Evolutionary conservation across 345 rosid genomes (phyloP).

Genomic region (Barbarea vulgaris): DNA sequence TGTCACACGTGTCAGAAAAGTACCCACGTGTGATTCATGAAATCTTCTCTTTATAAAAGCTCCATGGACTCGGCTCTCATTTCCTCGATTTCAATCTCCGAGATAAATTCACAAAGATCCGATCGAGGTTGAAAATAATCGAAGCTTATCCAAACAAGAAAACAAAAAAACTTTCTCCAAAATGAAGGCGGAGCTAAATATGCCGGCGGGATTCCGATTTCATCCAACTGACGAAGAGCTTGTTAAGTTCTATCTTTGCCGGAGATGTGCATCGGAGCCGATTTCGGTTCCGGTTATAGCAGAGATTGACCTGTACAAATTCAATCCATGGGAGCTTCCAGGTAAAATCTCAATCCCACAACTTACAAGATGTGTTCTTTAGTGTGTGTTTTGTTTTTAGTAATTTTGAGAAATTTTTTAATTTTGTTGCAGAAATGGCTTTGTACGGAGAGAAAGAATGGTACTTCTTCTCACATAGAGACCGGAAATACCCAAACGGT

Average conservation of each 20-base stretch:
- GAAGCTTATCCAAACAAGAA: conserved; percentile 1
- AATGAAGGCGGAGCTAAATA: conserved; percentile 58
- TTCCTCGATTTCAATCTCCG: conserved; percentile 27
- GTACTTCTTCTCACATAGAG: conserved; percentile 91
- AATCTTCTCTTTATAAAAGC: conserved; percentile 24
- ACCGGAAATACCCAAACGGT: conserved; percentile 89
- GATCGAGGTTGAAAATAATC: not conserved
- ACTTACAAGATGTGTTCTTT: not conserved
- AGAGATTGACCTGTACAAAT: conserved; percentile 84
- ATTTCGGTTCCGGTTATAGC: conserved; percentile 73
- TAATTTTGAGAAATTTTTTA: not conserved
- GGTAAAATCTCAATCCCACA: conserved; percentile 43
- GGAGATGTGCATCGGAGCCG: conserved; percentile 63
- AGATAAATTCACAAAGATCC: not conserved
- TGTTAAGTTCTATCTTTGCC: conserved; percentile 69
- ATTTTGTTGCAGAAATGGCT: conserved; percentile 54
- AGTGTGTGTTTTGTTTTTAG: not conserved
- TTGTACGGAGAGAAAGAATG: conserved; percentile 89
- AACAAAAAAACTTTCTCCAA: not conserved
- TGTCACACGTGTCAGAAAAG: conserved; percentile 26
- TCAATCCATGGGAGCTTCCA: conserved; percentile 93
- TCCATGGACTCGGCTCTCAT: conserved; percentile 3
- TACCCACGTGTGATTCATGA: conserved; percentile 28
- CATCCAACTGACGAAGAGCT: conserved; percentile 96
- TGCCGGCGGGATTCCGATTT: conserved; percentile 93